Base-by-base conservation (phyloP, 352 stramenopile genomes). In the Thraustochytrium sp. region DNA sequence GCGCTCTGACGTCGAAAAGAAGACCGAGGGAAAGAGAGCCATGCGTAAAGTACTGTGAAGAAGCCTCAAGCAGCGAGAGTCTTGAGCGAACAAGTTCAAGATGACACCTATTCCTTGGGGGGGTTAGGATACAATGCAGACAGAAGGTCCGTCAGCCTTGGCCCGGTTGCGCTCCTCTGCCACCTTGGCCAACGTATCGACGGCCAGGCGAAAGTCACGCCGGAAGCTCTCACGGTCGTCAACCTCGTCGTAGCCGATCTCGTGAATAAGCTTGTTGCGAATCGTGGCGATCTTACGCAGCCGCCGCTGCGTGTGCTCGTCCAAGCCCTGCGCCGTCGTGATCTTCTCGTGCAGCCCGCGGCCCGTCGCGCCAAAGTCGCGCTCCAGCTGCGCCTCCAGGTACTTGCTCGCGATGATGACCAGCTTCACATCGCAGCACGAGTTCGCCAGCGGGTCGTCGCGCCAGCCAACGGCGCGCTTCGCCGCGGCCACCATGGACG, bases 351-450 rank as follows among this genome's bases (percentile, higher is more conserved):
- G 91, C 48, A 94, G 85, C 0, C 91, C 91, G 42, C 89, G 88
- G 64, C 91, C 91, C 31, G 88, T 83, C 9, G 90, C 90, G n/a
- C 86, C 85, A 64, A 94, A 93, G 63, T 93, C 85, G 16, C 68
- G 85, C 84, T 90, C 89, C 26, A 95, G 87, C 31, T 90, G 53
- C 73, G 89, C 87, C 85, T 95, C 91, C 13, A 94, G 85, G 83
- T 94, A 90, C 84, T 95, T 94, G 80, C 90, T 92, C 26, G 89
- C 85, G 86, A 93, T 91, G 84, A 94, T 93, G 36, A 88, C 90
- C 26, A 95, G 87, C 82, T 95, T 90, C 55, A 92, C 93, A 86
- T 95, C 91, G 85, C 74, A 82, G 74, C 74, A 82, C 18, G 37
- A 44, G 37, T 76, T 56, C 11, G 37, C 29, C 16, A 82, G 37